Conservation (phyloP, 768 basidiomycete genomes). For the Lyophyllum semitale region DNA sequence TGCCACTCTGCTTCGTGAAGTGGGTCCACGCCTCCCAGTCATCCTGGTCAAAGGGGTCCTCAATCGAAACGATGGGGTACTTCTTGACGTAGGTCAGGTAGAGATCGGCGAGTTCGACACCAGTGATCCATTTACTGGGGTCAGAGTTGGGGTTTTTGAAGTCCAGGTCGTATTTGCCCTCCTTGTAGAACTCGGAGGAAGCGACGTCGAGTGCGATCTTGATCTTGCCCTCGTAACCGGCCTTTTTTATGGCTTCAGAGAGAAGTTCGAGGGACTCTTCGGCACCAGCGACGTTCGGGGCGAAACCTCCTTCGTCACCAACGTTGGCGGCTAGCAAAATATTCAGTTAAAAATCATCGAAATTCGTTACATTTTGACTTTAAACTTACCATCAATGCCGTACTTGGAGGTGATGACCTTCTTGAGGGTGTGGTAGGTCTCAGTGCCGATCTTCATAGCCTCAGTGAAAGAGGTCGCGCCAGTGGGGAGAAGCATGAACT, state of each 20-base stretch:
- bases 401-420: constrained; percentile 99
- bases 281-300: constrained; percentile 95
- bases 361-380: constrained; percentile 3
- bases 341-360: constrained; percentile 15
- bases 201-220: constrained; percentile 99
- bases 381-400: constrained; percentile 85
- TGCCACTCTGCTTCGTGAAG: constrained; percentile 76
- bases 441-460: constrained; percentile 98
- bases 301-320: constrained; percentile 99
- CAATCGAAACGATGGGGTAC: constrained; percentile 94
- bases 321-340: constrained; percentile 86
- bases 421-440: constrained; percentile 97
- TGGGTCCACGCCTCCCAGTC: constrained; percentile 98
- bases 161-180: constrained; percentile 98
- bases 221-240: constrained; percentile 98
- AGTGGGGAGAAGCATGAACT: constrained; percentile 99
- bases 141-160: constrained; percentile 99
- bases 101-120: constrained; percentile 88
- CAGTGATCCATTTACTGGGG: constrained; percentile 93
- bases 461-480: constrained; percentile 91
- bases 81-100: constrained; percentile 86
- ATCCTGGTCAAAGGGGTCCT: constrained; percentile 99
- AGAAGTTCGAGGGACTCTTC: constrained; percentile 98
- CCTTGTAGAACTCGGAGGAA: constrained; percentile 99
- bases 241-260: constrained; percentile 94